Evolutionary conservation across 306 rosid genomes (phyloP), one percentile per base, ranked within the genome.

Genomic region (Dicorynia guianensis): DNA sequence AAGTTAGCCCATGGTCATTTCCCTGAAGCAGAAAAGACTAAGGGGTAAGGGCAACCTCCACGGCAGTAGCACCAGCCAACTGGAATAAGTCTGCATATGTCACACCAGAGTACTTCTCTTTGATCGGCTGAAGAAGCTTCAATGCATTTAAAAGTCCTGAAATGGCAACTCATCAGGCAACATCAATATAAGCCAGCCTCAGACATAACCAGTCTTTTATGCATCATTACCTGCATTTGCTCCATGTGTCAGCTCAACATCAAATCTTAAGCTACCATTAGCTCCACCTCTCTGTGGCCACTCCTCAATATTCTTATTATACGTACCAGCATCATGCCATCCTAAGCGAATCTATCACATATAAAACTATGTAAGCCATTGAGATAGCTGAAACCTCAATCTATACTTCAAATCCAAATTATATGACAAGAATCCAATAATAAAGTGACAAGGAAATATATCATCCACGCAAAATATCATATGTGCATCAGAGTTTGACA

Each of bases 321-420:
- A 96, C 49, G 99, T 92, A 76, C 98, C 97, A 81, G 99, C 87
- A 86, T 96, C 98, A 73, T 96, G 99, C 99, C 99, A 96, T 64
- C 98, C 99, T 82, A 96, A 66, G 63, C 97, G 98, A 77, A 96
- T 85, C 99, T 96, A 80, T 48, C 64, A 58, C 63, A 72, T 48
- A 38, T 40, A 65, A 74, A n/a, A 49, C 19, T 13, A 76, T 6
- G 33, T 62, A 34, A 68, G 46, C 36, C n/a, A 34, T 64, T 42
- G 68, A 72, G 57, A 35, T 11, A 48, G 67, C 73, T 4, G 38
- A 50, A 12, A n/a, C 49, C 10, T 59, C 15, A 17, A 61, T 38
- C 25, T 48, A 30, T 19, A 44, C 72, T 50, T 46, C 58, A 67
- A 18, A 67, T 25, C 55, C 12, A 47, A 69, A 54, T 62, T 39